Evolutionary conservation across 257 asterid species (phyloP).

Genomic region (Jasminum sambac): DNA sequence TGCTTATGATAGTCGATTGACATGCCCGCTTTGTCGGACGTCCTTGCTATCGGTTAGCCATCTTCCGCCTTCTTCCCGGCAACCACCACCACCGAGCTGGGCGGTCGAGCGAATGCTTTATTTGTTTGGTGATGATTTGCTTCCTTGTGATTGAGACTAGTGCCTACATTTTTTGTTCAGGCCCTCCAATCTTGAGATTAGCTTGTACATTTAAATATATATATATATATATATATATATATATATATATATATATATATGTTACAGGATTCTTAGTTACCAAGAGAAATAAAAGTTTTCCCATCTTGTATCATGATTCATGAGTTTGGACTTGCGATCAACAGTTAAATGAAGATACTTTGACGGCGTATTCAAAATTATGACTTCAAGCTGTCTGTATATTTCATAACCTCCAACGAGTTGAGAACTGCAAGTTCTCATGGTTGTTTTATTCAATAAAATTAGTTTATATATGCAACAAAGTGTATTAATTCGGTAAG

Average conservation of each 20-base stretch:
- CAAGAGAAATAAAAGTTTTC: not conserved
- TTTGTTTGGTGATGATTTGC: conserved; percentile 80
- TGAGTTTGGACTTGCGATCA: not conserved
- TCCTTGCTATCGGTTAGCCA: conserved; percentile 34
- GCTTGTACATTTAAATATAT: conserved; percentile 8
- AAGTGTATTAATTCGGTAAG: too few relatives aligned
- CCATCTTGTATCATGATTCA: not conserved
- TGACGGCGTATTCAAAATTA: too few relatives aligned
- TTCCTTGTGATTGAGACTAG: conserved; percentile 36
- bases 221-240: too few relatives aligned
- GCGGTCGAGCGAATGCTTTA: conserved; percentile 76
- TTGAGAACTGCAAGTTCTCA: too few relatives aligned
- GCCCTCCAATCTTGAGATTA: not conserved
- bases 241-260: too few relatives aligned
- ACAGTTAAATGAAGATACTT: too few relatives aligned
- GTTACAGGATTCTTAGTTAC: not conserved
- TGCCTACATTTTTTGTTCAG: not conserved
- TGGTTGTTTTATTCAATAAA: too few relatives aligned
- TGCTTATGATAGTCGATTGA: conserved; percentile 45
- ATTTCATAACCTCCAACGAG: too few relatives aligned
- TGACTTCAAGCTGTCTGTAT: too few relatives aligned
- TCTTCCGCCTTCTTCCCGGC: conserved; percentile 23
- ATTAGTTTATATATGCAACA: too few relatives aligned
- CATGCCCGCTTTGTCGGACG: conserved; percentile 73
- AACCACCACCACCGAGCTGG: conserved; percentile 58